Evolutionary conservation across 2,329 filamentous ascomycete genomes (phyloP).

Genomic region (Fusarium keratoplasticum): DNA sequence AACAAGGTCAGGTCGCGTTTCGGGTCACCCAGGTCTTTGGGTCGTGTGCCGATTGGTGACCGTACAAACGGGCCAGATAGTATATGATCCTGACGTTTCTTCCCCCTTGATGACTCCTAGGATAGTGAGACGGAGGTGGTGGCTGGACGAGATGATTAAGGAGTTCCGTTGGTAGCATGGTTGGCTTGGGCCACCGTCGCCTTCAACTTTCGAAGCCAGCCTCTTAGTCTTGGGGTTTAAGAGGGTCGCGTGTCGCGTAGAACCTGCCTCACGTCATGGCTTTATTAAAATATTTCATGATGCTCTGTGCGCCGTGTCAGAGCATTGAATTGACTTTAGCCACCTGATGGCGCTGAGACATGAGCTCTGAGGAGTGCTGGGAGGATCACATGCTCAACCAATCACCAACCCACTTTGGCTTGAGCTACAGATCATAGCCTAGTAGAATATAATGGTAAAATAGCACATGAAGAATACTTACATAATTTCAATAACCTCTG

Average conservation of each 20-base stretch:
- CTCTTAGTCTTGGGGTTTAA: neutral
- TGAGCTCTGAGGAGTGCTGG: neutral
- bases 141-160: slow-evolving; percentile 17
- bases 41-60: slow-evolving; percentile 18
- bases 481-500: neutral
- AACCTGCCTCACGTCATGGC: neutral
- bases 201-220: neutral
- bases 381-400: neutral
- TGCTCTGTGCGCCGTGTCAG: neutral
- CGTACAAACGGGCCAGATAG: neutral
- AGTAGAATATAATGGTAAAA: neutral
- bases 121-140: slow-evolving; percentile 2
- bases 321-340: slow-evolving; percentile 7
- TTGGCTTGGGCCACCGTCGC: slow-evolving; percentile 10
- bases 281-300: neutral
- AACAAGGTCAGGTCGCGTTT: neutral
- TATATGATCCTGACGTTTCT: neutral
- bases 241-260: slow-evolving; percentile 6
- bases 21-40: slow-evolving; percentile 7
- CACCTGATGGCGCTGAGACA: neutral
- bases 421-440: neutral
- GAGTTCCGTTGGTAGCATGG: slow-evolving; percentile 5
- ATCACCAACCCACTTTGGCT: neutral
- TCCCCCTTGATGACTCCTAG: neutral
- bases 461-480: neutral